Conservation (phyloP, 495 filamentous ascomycete species). For the Pseudevernia furfuracea region DNA sequence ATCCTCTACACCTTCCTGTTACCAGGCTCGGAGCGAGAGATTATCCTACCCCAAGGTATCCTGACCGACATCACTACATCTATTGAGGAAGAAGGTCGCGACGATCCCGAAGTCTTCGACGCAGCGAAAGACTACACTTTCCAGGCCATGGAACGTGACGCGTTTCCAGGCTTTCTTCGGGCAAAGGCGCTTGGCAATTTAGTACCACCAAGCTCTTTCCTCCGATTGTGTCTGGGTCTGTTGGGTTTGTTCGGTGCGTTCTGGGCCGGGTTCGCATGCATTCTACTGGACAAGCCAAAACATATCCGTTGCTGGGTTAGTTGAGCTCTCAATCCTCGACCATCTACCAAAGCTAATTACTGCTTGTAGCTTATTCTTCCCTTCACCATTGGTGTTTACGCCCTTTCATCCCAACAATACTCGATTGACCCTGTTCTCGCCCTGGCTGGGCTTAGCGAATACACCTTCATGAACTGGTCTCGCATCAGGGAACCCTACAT, state of each 20-base stretch:
- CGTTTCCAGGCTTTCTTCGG: constrained; percentile 91
- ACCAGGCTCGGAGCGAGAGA: constrained; percentile 88
- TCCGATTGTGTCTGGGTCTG: constrained; percentile 78
- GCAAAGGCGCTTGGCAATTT: constrained; percentile 93
- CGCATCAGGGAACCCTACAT: constrained; percentile 84
- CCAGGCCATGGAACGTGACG: constrained; percentile 98
- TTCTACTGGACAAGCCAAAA: constrained; percentile 75
- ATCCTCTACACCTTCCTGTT: constrained; percentile 94
- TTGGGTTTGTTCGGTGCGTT: constrained; percentile 82
- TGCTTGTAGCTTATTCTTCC: constrained; percentile 74
- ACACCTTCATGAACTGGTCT: constrained; percentile 85
- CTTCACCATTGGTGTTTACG: constrained; percentile 83
- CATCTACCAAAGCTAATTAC: constrained; percentile 6
- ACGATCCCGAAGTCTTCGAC: constrained; percentile 96
- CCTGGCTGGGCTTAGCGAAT: constrained; percentile 83
- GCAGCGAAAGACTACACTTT: constrained; percentile 98
- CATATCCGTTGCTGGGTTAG: constrained; percentile 75
- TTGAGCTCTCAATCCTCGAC: constrained; percentile 13
- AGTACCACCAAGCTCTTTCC: constrained; percentile 75
- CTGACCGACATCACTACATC: constrained; percentile 68
- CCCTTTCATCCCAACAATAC: constrained; percentile 85
- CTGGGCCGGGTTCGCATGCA: constrained; percentile 87
- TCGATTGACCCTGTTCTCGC: constrained; percentile 86
- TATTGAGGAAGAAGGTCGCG: constrained; percentile 82
- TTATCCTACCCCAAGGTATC: constrained; percentile 81